Percentiles rank a stretch among this genome's conserved stretches.
phyloP scores from a whole-genome alignment of 257 asterid species.

The Scutellaria galericulata region DNA sequence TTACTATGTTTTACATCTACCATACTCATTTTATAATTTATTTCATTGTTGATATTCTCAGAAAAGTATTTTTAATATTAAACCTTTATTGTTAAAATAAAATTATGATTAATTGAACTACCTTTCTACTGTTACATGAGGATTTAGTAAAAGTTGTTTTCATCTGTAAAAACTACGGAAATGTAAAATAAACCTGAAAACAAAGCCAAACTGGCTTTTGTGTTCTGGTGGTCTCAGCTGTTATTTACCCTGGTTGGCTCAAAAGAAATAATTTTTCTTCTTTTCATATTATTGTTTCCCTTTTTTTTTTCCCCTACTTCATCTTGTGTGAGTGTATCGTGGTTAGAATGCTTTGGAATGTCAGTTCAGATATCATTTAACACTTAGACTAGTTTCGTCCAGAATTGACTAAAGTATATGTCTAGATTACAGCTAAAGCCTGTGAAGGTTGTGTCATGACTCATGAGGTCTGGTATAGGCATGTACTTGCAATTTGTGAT shows the following conservation, averaged over 20 bases:
- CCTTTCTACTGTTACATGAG: too few species aligned
- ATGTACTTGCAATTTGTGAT: not conserved
- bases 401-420: not conserved
- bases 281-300: not conserved
- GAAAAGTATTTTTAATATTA: too few species aligned
- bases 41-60: too few species aligned
- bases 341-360: not conserved
- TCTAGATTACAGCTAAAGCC: slow-evolving; percentile 2
- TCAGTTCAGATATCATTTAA: not conserved
- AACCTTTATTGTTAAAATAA: too few species aligned
- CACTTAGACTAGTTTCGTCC: not conserved
- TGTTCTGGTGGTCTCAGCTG: not conserved
- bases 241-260: not conserved
- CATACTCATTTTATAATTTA: too few species aligned
- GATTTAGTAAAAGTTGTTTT: not conserved
- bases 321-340: not conserved
- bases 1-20: too few species aligned
- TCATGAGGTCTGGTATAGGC: slow-evolving; percentile 6
- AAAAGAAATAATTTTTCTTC: not conserved
- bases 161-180: not conserved
- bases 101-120: too few species aligned
- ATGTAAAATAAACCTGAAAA: not conserved
- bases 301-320: not conserved
- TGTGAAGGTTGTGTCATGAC: not conserved
- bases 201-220: not conserved